Conservation (phyloP, 768 basidiomycete genomes). For the Butyriboletus loyo region DNA sequence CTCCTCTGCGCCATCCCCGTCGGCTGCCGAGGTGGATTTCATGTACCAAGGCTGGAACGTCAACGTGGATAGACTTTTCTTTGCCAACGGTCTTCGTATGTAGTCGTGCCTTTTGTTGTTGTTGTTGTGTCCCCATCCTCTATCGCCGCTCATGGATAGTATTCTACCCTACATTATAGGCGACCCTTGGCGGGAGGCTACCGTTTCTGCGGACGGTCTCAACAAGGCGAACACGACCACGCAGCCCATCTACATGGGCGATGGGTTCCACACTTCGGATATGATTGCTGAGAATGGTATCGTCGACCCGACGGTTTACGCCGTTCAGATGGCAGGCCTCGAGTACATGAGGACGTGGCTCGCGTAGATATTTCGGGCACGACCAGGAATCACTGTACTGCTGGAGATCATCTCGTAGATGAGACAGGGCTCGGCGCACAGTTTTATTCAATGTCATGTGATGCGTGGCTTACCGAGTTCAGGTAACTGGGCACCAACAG, state of each 20-base stretch:
- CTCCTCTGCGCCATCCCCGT: conserved; percentile 42
- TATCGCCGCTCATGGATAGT: not conserved
- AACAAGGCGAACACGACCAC: conserved; percentile 43
- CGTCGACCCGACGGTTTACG: conserved; percentile 48
- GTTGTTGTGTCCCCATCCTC: too few relatives aligned
- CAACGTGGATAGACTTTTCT: conserved; percentile 56
- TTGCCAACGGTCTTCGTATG: conserved; percentile 66
- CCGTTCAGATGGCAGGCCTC: conserved; percentile 54
- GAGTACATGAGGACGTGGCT: conserved; percentile 57
- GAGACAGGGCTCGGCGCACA: too few relatives aligned
- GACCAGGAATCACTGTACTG: not conserved
- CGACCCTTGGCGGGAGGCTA: conserved; percentile 72
- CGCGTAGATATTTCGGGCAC: conserved; percentile 7
- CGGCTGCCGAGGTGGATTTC: conserved; percentile 42
- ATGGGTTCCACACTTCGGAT: conserved; percentile 72
- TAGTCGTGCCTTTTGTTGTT: not conserved
- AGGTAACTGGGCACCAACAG: too few relatives aligned
- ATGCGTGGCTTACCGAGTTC: too few relatives aligned
- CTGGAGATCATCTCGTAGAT: too few relatives aligned
- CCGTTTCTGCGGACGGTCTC: conserved; percentile 56
- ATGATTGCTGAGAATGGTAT: conserved; percentile 39
- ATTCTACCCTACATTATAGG: conserved; percentile 39
- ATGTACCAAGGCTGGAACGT: conserved; percentile 65
- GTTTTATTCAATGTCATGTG: too few relatives aligned
- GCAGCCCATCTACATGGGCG: conserved; percentile 55